Evolutionary conservation across 148 eudicot species (phyloP).

Genomic region (Silene uniflora): DNA sequence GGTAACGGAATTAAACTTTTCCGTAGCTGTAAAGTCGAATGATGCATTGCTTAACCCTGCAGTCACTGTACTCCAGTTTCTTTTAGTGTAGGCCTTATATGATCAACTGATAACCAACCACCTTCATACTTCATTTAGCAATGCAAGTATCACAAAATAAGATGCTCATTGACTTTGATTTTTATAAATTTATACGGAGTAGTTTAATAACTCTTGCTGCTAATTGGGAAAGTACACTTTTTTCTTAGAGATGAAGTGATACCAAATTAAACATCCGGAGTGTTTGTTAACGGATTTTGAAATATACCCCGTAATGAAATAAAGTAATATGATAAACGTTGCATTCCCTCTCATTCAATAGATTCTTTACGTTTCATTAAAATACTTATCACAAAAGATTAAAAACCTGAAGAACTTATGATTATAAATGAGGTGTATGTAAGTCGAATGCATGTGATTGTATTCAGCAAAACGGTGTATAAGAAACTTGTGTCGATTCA

Average conservation of each 20-base stretch:
- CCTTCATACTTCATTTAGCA: neutral
- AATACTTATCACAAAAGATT: too few species aligned
- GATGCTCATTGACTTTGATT: neutral
- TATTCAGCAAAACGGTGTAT: too few species aligned
- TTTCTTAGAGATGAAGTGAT: slow-evolving; percentile 10
- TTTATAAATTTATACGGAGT: neutral
- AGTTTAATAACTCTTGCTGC: neutral
- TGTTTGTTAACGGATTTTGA: too few species aligned
- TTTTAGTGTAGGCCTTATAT: neutral
- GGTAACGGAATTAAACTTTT: neutral
- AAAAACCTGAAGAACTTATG: too few species aligned
- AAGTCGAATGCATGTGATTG: too few species aligned
- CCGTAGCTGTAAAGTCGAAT: neutral
- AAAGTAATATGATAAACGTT: too few species aligned
- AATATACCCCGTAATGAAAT: too few species aligned
- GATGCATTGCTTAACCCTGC: neutral
- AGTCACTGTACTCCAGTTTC: neutral
- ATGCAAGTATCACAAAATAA: neutral
- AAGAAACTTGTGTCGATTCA: too few species aligned
- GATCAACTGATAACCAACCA: neutral
- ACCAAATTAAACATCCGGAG: neutral
- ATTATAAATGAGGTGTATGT: too few species aligned
- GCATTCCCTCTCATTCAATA: too few species aligned
- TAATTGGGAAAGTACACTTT: slow-evolving; percentile 4
- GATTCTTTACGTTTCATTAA: too few species aligned